These are phyloP conservation scores for Talaromyces wortmannii DNA, from an alignment of 495 filamentous ascomycete genomes.

Conservation along the genomic window DNA sequence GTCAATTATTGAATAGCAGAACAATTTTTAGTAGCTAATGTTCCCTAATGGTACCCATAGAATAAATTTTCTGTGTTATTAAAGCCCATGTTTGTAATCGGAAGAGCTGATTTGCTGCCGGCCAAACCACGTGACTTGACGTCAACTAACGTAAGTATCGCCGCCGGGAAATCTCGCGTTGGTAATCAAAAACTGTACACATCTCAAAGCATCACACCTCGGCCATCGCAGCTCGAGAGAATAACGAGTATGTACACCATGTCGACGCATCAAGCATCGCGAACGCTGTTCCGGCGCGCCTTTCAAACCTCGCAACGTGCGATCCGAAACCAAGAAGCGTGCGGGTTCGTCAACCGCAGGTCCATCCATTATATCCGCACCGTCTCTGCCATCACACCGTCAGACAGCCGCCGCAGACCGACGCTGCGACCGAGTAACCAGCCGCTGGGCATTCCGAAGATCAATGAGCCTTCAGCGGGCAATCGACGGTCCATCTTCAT, in stretches of 20 bases:
- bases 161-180: background rate
- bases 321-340: conserved; percentile 17
- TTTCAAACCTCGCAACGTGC: conserved; percentile 14
- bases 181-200: background rate
- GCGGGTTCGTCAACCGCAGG: conserved; percentile 22
- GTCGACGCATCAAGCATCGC: conserved; percentile 27
- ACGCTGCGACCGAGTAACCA: conserved; percentile 41
- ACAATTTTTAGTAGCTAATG: too few species aligned
- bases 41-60: too few species aligned
- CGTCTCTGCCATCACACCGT: conserved; percentile 42
- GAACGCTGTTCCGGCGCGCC: conserved; percentile 29
- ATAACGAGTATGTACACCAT: conserved; percentile 13
- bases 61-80: too few species aligned
- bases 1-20: too few species aligned
- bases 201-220: background rate
- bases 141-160: background rate
- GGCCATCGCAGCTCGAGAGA: background rate
- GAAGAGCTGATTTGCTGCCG: too few species aligned
- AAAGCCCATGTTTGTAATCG: too few species aligned
- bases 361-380: conserved; percentile 30
- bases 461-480: conserved; percentile 26
- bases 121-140: background rate
- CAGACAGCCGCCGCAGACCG: conserved; percentile 38
- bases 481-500: conserved; percentile 85
- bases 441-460: conserved; percentile 19